Percentiles rank a stretch among this genome's conserved stretches.
These are phyloP conservation scores for Euphrasia arctica DNA, from an alignment of 305 asterid species.

Conservation along the genomic window DNA sequence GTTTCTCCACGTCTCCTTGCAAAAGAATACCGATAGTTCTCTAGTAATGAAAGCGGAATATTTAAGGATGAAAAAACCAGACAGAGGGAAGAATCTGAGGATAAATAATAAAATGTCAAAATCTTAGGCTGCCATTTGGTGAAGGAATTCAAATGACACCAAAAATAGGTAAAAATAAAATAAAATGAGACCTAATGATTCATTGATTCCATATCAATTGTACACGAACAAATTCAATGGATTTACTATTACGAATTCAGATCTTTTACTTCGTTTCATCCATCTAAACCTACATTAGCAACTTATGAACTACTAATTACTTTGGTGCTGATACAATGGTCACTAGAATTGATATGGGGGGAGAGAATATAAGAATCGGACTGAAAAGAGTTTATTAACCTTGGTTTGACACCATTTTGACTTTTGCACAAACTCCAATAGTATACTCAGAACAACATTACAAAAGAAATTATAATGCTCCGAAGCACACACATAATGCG, in stretches of 20 bases:
- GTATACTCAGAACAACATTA: background rate
- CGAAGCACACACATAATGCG: background rate
- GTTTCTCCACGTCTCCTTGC: conserved; percentile 67
- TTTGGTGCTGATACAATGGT: background rate
- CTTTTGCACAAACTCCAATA: background rate
- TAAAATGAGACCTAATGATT: background rate
- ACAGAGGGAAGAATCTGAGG: too few relatives aligned
- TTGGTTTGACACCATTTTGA: conserved; percentile 1
- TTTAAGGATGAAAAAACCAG: too few relatives aligned
- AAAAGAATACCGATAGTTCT: conserved; percentile 23
- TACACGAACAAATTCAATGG: background rate
- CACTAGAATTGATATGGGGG: background rate
- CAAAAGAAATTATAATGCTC: background rate
- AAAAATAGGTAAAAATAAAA: background rate
- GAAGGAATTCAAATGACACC: background rate
- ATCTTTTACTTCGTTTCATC: background rate
- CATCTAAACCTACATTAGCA: background rate
- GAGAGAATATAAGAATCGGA: background rate
- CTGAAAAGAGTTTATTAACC: conserved; percentile 5
- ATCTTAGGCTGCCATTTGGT: background rate
- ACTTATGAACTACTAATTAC: background rate
- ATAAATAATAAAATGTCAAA: background rate
- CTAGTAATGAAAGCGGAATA: too few relatives aligned
- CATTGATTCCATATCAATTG: background rate
- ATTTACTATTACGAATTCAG: background rate